Evolutionary conservation across 768 basidiomycete species (phyloP), one percentile per base, ranked within the genome.

Genomic region (Crucibulum laeve): DNA sequence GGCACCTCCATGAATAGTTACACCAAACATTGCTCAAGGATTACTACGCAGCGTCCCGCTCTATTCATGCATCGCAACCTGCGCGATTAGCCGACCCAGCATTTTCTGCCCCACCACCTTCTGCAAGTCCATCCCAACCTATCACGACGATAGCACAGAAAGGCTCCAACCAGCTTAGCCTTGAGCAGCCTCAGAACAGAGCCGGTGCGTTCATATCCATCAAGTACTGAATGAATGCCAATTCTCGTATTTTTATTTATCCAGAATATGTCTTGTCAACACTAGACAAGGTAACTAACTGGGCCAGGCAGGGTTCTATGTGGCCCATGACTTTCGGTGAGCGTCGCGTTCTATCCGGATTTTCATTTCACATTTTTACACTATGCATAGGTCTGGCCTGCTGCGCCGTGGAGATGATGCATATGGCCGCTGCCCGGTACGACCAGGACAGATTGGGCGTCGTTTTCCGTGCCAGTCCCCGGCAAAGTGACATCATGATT

Each of bases 401-500:
- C 65, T 99, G 96, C 64, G 96, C 96, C 18, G 96, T 99, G 24
- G 96, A 99, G 71, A 91, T 91, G 88, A 97, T 96, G 94, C 96
- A 99, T 72, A 95, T 98, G 93, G 96, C 96, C 39, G 94, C 96
- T 32, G 91, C 96, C 14, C 84, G 96, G 45, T 99, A 98, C 64
- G 96, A 99, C 65, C 96, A 98, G 63, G 96, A 99, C 63, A 81
- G 96, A 48, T 73, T 99, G 24, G 96, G 96, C 51, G 84, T 98
- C 45, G 89, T 99, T 32, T 99, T 99, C 74, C 91, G 96, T 71
- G 96, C 95, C n/a, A 91, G 87, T 71, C 96, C 96, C 35, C 86
- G 96, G 48, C 91, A 97, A 70, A 91, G 87, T 48, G 92, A 96
- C 59, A 87, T 96, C 59, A 97, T 97, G 95, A 99, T 99, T 60